phyloP scores from a whole-genome alignment of 2,329 filamentous ascomycete genomes.

The Grosmannia huntii region DNA sequence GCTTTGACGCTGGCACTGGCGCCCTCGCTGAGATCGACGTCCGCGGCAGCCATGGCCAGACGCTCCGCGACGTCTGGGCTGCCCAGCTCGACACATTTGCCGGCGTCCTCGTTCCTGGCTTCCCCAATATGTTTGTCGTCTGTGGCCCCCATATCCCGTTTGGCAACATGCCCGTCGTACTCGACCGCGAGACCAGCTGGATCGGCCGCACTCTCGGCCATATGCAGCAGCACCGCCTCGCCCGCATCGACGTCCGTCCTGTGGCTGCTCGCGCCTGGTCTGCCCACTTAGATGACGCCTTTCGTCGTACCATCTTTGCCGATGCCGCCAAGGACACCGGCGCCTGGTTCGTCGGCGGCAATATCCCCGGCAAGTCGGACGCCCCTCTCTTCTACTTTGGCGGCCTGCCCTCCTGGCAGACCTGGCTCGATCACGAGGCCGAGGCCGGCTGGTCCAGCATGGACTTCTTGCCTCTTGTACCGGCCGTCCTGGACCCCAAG shows the following conservation, averaged over 20 bases:
- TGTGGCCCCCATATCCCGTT: conserved; percentile 9
- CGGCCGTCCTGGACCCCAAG: background rate
- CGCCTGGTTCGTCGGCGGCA: conserved; percentile 13
- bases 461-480: background rate
- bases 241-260: conserved; percentile 5
- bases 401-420: background rate
- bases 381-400: conserved; percentile 11
- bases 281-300: background rate
- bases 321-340: conserved; percentile 5
- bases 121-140: conserved; percentile 11
- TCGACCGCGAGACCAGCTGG: conserved; percentile 7
- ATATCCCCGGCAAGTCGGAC: conserved; percentile 12
- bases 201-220: conserved; percentile 6
- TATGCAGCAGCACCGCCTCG: conserved; percentile 2
- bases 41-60: conserved; percentile 13
- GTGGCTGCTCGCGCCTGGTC: conserved; percentile 3
- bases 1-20: conserved; percentile 24
- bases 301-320: conserved; percentile 3
- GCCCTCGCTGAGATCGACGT: conserved; percentile 19
- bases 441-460: background rate
- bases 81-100: conserved; percentile 17
- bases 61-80: conserved; percentile 19
- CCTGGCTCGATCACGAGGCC: conserved; percentile 5
- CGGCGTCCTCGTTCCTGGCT: conserved; percentile 10
- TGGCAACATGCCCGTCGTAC: conserved; percentile 4